phyloP scores from a whole-genome alignment of 768 basidiomycete genomes.

The Leccinum pellstonianum region DNA sequence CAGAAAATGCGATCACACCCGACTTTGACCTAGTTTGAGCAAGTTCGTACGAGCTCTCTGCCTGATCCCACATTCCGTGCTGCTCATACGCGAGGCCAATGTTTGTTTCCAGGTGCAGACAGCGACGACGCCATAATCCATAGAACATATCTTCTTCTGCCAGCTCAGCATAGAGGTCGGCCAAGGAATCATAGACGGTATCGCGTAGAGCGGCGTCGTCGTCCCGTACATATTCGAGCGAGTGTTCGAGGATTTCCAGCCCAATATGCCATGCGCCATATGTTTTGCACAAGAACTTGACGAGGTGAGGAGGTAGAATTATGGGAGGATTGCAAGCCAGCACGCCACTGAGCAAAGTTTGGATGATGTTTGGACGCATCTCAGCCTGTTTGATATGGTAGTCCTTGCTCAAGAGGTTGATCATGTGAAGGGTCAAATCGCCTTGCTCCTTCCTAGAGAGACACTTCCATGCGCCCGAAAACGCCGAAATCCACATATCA shows the following conservation, averaged over 20 bases:
- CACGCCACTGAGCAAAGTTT: slow-evolving; percentile 83
- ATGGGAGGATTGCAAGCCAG: slow-evolving; percentile 85
- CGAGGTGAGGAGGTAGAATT: slow-evolving; percentile 88
- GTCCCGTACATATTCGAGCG: slow-evolving; percentile 76
- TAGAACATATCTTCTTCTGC: slow-evolving; percentile 98
- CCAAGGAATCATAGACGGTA: slow-evolving; percentile 83
- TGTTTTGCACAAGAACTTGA: slow-evolving; percentile 95
- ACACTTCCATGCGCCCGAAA: slow-evolving; percentile 82
- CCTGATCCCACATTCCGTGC: slow-evolving; percentile 95
- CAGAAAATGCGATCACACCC: slow-evolving; percentile 84
- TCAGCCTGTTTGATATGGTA: slow-evolving; percentile 90
- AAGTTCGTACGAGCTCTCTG: slow-evolving; percentile 81
- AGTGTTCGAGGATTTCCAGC: slow-evolving; percentile 78
- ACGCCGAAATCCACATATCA: slow-evolving; percentile 83
- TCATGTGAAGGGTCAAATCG: slow-evolving; percentile 86
- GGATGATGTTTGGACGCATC: slow-evolving; percentile 86
- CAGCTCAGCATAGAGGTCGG: slow-evolving; percentile 93
- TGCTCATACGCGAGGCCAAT: slow-evolving; percentile 88
- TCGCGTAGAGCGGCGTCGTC: slow-evolving; percentile 81
- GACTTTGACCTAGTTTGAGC: slow-evolving; percentile 84
- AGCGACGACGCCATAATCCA: slow-evolving; percentile 90
- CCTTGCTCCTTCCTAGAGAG: slow-evolving; percentile 84
- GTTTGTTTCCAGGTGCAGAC: slow-evolving; percentile 88
- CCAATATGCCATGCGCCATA: slow-evolving; percentile 95
- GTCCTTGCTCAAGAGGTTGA: slow-evolving; percentile 87